Percentiles rank a stretch among this genome's conserved stretches.
Evolutionary conservation across 1,139 yeast species (phyloP).

Genomic region (Blastobotrys proliferans): DNA sequence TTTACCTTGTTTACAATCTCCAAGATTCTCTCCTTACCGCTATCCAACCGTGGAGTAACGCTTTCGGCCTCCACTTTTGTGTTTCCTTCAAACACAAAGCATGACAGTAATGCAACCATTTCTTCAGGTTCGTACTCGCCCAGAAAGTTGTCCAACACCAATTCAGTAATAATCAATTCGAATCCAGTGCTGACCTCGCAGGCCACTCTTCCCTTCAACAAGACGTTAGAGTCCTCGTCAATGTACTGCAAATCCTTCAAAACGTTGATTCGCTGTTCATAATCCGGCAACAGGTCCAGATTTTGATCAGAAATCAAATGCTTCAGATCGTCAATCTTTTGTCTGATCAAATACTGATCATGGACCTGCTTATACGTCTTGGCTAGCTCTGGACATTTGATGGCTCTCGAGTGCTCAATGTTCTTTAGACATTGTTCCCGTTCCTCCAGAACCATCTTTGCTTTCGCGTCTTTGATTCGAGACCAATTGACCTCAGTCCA

Average conservation of each 20-base stretch:
- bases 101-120: constrained; percentile 86
- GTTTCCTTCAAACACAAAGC: constrained; percentile 89
- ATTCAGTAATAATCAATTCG: constrained; percentile 84
- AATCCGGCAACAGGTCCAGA: constrained; percentile 85
- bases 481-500: constrained; percentile 41
- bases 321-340: constrained; percentile 54
- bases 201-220: constrained; percentile 80
- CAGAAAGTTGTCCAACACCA: constrained; percentile 82
- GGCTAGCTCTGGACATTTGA: constrained; percentile 40
- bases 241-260: constrained; percentile 71
- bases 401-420: constrained; percentile 33
- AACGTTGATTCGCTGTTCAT: constrained; percentile 81
- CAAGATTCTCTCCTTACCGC: constrained; percentile 66
- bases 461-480: constrained; percentile 20
- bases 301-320: constrained; percentile 78
- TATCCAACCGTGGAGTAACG: constrained; percentile 78
- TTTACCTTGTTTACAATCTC: constrained; percentile 66
- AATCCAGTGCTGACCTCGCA: constrained; percentile 88
- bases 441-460: constrained; percentile 30
- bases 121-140: constrained; percentile 95
- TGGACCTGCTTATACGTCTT: constrained; percentile 47
- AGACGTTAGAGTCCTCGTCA: constrained; percentile 70
- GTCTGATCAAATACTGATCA: constrained; percentile 44
- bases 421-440: constrained; percentile 41
- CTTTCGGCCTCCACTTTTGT: constrained; percentile 52